Conservation (phyloP, 495 filamentous ascomycete genomes). For the Daldinia childiae region DNA sequence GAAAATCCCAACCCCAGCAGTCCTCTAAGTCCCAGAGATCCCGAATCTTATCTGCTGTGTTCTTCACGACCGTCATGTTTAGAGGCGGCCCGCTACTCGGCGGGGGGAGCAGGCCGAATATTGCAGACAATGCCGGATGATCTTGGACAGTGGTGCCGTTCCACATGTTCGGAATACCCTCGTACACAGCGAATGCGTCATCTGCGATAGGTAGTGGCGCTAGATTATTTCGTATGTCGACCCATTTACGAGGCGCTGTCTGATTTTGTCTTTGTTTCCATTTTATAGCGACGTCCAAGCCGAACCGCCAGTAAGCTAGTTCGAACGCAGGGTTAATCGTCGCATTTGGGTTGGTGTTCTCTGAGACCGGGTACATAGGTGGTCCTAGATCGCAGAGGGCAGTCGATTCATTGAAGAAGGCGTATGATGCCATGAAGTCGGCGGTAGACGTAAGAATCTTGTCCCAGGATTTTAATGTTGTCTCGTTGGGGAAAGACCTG, state of each 20-base stretch:
- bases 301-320: conserved; percentile 61
- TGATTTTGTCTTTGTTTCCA: conserved; percentile 54
- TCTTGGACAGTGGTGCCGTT: conserved; percentile 54
- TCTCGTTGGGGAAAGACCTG: conserved; percentile 49
- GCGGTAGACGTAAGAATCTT: conserved; percentile 53
- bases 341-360: conserved; percentile 61
- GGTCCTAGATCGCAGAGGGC: conserved; percentile 60
- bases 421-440: conserved; percentile 63
- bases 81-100: conserved; percentile 50
- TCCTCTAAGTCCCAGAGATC: conserved; percentile 58
- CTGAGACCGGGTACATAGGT: conserved; percentile 63
- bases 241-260: conserved; percentile 51
- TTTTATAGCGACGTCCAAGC: conserved; percentile 52
- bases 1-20: conserved; percentile 65
- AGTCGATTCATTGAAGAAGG: conserved; percentile 57
- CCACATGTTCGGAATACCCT: conserved; percentile 63
- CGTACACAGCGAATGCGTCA: conserved; percentile 59
- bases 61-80: conserved; percentile 51
- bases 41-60: conserved; percentile 56
- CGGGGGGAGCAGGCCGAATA: conserved; percentile 61
- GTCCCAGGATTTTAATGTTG: conserved; percentile 59
- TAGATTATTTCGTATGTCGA: conserved; percentile 53
- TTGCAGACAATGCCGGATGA: conserved; percentile 61
- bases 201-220: conserved; percentile 58
- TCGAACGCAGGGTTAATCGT: conserved; percentile 64